Conservation (phyloP, 257 asterid genomes). For the Osmanthus fragrans region DNA sequence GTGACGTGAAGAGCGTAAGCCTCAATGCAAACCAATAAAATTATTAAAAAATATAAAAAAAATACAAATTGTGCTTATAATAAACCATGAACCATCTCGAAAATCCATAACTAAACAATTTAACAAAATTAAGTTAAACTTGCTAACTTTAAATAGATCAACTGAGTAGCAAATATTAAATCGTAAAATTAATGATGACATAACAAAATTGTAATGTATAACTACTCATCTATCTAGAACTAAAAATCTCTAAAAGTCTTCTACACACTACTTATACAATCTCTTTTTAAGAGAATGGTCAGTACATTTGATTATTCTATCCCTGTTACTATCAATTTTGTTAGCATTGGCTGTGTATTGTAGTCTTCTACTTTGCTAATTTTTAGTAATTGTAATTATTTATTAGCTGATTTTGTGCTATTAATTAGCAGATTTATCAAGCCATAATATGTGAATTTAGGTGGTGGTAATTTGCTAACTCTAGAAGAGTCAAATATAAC, state of each 20-base stretch:
- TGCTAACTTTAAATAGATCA: neutral
- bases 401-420: neutral
- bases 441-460: neutral
- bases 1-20: too few relatives aligned
- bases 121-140: too few relatives aligned
- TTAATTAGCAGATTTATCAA: neutral
- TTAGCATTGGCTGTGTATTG: neutral
- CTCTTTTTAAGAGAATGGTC: neutral
- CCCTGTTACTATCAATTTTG: neutral
- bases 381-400: neutral
- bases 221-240: neutral
- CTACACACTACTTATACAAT: neutral
- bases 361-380: neutral
- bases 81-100: neutral
- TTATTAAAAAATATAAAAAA: neutral
- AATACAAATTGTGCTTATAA: neutral
- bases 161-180: neutral
- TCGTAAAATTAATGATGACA: neutral
- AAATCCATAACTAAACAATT: neutral
- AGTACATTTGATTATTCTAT: neutral
- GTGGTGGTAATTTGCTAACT: neutral
- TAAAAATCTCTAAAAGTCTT: neutral
- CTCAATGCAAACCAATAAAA: too few relatives aligned
- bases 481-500: neutral
- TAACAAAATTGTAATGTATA: neutral